Evolutionary conservation across 805 yeast genomes (phyloP), one percentile per base, ranked within the genome.

Genomic region (Lachancea fermentati): DNA sequence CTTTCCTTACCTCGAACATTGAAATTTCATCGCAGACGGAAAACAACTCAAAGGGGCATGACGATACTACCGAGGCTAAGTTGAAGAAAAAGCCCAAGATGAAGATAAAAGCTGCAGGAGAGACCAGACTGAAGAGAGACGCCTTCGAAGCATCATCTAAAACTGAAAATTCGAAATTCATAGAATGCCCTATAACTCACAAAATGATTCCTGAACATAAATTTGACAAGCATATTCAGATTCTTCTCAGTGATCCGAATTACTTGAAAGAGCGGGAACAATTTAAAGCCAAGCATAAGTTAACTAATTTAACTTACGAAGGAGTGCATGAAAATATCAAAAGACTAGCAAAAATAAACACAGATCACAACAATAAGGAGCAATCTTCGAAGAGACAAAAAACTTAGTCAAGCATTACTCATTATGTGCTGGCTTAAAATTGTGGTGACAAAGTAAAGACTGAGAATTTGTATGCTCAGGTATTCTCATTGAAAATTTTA

Each of bases 171-270:
- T 72, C 64, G 42, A 63, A 58, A 6, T 48, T 65, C 34, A 72
- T 88, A 30, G 72, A 68, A 47, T 86, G 96, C 55, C 96, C 96
- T n/a, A 67, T 85, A 30, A 85, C 96, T 0, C 81, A 81, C 1
- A 72, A 78, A 51, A 52, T 72, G 54, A 73, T 89, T 1, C 82
- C 89, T 0, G 93, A 84, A 50, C 69, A 72, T 31, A 67, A 80
- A 46, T 86, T 83, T 55, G 81, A 76, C 44, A 73, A 72, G 45
- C 97, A 91, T 57, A 67, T 89, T 49, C 73, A 76, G 44, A 73
- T 79, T 12, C 66, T 83, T 41, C 66, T 85, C 28, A 64, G 89
- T 33, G 95, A 89, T 60, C 95, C 96, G 2, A 69, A 76, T 48
- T 85, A 85, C 63, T 73, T 77, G 48, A 78, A 77, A 41, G 87